Evolutionary conservation across 176 grass and related monocot species (phyloP), one percentile per base, ranked within the genome.

Genomic region (Otatea glauca): DNA sequence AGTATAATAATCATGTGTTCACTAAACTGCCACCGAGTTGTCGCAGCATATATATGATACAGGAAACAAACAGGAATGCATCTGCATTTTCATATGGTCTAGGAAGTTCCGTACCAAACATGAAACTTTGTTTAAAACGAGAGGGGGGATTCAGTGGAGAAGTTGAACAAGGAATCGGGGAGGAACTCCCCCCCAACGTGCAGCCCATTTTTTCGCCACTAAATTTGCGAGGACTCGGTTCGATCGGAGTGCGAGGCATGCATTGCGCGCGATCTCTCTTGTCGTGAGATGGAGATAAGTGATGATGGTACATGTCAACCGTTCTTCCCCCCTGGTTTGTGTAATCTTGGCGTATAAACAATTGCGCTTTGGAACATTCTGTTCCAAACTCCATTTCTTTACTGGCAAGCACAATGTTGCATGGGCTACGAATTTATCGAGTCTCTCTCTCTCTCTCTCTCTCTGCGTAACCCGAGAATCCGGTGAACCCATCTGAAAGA

Each of bases 281-380:
- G 25, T 6, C 51, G 84, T 14, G 74, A 73, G 84, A 83, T 1
- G 21, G 15, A 4, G 56, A 39, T n/a, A n/a, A n/a, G 29, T 12
- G 55, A 7, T 9, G 34, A 17, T 0, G 16, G 8, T 43, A 20
- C 68, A 66, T 59, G 78, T 41, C 78, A 78, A 75, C 66, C 3
- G 5, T 61, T 50, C 77, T 43, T 34, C 11, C 14, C 76, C 76
- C 16, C 50, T 51, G 42, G 42, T 11, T 38, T 2, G 18, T 6
- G 61, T 65, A 47, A 56, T 58, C 74, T 74, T 83, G 75, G 69
- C 42, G 75, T 70, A 75, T 87, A 86, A 90, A 86, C 66, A 87
- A 74, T 49, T 34, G 60, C 9, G 42, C 16, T 11, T 54, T 18
- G 61, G 80, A 84, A 91, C 79, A 75, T 84, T 91, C 68, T 15